Percentiles rank a stretch among this genome's conserved stretches.
Evolutionary conservation across 192 early-diverging fungal species (phyloP).

Genomic region (Coemansia sp.): DNA sequence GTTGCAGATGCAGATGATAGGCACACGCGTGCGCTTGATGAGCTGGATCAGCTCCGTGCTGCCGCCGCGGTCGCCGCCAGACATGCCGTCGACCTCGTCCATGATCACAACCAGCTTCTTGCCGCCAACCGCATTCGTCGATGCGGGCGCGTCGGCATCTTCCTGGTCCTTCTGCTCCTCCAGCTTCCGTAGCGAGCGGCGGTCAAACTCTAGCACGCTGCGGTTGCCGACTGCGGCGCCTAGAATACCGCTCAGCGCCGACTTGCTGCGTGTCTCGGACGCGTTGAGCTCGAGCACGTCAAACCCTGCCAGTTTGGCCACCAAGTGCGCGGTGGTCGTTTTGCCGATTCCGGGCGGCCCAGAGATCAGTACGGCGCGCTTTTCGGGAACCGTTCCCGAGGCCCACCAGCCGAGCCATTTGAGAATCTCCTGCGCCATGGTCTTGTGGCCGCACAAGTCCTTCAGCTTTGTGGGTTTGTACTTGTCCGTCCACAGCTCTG

Average conservation of each 20-base stretch:
- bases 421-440: constrained; percentile 60
- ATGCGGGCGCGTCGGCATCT: constrained; percentile 18
- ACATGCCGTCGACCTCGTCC: constrained; percentile 99
- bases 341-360: constrained; percentile 99
- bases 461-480: constrained; percentile 75
- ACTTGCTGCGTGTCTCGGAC: constrained; percentile 92
- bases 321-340: constrained; percentile 92
- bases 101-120: constrained; percentile 76
- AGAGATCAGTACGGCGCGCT: constrained; percentile 74
- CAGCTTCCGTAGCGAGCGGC: constrained; percentile 13
- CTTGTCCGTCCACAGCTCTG: constrained; percentile 89
- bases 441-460: constrained; percentile 89
- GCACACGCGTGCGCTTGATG: constrained; percentile 85
- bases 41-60: constrained; percentile 79
- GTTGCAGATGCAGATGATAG: constrained; percentile 99
- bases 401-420: constrained; percentile 80
- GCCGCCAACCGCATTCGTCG: constrained; percentile 16
- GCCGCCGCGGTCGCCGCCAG: constrained; percentile 93
- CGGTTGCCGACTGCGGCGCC: constrained; percentile 57
- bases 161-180: constrained; percentile 24
- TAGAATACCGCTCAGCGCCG: constrained; percentile 61
- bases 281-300: constrained; percentile 94
- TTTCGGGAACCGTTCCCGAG: constrained; percentile 12
- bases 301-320: constrained; percentile 73
- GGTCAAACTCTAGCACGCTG: constrained; percentile 58